Evolutionary conservation across 1,139 yeast species (phyloP).

Genomic region (Yamadazyma atmosphaerica): DNA sequence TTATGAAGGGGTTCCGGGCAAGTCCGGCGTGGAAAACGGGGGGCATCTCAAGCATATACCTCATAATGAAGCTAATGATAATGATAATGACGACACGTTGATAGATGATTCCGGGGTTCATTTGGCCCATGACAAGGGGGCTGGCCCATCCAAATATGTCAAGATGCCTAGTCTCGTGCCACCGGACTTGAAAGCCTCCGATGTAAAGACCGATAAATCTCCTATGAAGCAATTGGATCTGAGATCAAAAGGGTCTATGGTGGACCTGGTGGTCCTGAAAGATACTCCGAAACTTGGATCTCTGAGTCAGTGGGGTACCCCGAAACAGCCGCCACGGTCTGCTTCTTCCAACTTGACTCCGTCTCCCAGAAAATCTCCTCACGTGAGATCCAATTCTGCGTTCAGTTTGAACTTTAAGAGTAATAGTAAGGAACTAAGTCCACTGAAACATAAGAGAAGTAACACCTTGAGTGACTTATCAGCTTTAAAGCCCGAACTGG

Average conservation of each 20-base stretch:
- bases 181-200: slow-evolving; percentile 7
- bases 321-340: slow-evolving; percentile 5
- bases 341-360: slow-evolving; percentile 10
- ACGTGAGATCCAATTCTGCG: slow-evolving; percentile 31
- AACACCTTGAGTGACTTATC: slow-evolving; percentile 26
- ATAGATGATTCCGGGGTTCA: slow-evolving; percentile 16
- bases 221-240: slow-evolving; percentile 3
- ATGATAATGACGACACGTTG: slow-evolving; percentile 28
- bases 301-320: neutral
- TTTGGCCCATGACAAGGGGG: too few species aligned
- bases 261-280: slow-evolving; percentile 7
- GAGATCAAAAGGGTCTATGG: slow-evolving; percentile 6
- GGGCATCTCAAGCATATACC: neutral
- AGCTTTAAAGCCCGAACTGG: slow-evolving; percentile 10
- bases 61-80: slow-evolving; percentile 9
- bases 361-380: slow-evolving; percentile 26
- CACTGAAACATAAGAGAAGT: slow-evolving; percentile 27
- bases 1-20: neutral
- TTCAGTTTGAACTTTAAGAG: slow-evolving; percentile 21
- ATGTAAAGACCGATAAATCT: neutral
- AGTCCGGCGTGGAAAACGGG: too few species aligned
- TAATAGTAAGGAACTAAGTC: slow-evolving; percentile 14
- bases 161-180: slow-evolving; percentile 19
- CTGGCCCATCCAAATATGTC: slow-evolving; percentile 11
- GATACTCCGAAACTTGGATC: slow-evolving; percentile 1